Percentiles rank a stretch among this genome's conserved stretches.
These are phyloP conservation scores for Colletotrichum noveboracense DNA, from an alignment of 2,329 filamentous ascomycete genomes.

Conservation along the genomic window DNA sequence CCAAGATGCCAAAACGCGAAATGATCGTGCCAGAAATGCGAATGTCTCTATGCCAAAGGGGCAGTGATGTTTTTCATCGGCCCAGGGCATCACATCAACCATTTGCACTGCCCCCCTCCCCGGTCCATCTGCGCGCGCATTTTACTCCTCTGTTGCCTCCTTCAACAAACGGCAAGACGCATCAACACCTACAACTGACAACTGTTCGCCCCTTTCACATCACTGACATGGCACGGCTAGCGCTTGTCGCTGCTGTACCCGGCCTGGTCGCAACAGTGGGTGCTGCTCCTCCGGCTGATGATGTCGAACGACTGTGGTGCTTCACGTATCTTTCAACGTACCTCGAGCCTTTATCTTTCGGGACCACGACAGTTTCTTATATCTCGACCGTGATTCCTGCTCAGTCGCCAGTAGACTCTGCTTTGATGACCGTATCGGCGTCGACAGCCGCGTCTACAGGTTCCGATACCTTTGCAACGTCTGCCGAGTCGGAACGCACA, in stretches of 20 bases:
- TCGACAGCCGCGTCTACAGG: not conserved
- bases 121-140: not conserved
- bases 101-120: not conserved
- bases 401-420: not conserved
- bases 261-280: not conserved
- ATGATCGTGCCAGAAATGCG: not conserved
- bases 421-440: not conserved
- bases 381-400: not conserved
- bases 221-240: not conserved
- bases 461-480: not conserved
- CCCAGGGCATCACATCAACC: not conserved
- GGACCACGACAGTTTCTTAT: not conserved
- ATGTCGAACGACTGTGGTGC: not conserved
- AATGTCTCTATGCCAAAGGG: not conserved
- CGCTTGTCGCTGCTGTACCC: not conserved
- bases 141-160: not conserved
- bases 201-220: not conserved
- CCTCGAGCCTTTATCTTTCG: not conserved
- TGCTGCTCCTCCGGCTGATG: not conserved
- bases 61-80: not conserved
- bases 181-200: not conserved
- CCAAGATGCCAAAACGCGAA: not conserved
- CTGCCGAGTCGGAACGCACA: not conserved
- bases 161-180: not conserved
- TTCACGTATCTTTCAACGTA: not conserved